Evolutionary conservation across 1,284 basidiomycete genomes (phyloP).

Genomic region (Microbotryum silenes-acaulis): DNA sequence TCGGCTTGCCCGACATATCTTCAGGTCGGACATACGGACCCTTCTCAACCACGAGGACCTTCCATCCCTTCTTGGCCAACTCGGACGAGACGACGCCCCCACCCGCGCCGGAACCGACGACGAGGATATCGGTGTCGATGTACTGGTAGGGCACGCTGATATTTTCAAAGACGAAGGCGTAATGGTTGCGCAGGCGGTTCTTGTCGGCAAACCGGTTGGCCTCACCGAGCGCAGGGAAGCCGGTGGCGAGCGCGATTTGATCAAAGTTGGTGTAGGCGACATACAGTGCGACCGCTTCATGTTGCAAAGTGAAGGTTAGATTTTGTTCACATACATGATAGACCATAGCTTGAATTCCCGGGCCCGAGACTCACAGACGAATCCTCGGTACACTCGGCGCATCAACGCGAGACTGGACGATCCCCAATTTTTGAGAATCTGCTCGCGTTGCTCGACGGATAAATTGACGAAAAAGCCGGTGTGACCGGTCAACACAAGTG

Average conservation of each 20-base stretch:
- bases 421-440: conserved; percentile 16
- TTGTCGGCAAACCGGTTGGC: conserved; percentile 10
- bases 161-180: conserved; percentile 20
- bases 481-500: conserved; percentile 23
- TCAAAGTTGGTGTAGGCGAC: conserved; percentile 22
- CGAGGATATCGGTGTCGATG: conserved; percentile 30
- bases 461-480: conserved; percentile 11
- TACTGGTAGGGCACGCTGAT: conserved; percentile 12
- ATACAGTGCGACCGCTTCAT: conserved; percentile 12
- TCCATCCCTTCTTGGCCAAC: conserved; percentile 40
- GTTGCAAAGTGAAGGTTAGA: background rate
- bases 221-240: conserved; percentile 22
- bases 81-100: conserved; percentile 42
- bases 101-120: conserved; percentile 46
- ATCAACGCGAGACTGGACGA: conserved; percentile 15
- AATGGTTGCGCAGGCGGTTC: conserved; percentile 6
- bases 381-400: conserved; percentile 17
- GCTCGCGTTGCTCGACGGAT: conserved; percentile 18
- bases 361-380: conserved; percentile 9
- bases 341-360: no score
- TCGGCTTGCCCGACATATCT: conserved; percentile 39
- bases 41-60: conserved; percentile 46
- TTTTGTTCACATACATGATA: no score
- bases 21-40: conserved; percentile 41
- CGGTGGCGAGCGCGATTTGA: conserved; percentile 15